A percentile compares a stretch with the other conserved stretches of the same genome.
Evolutionary conservation across 2,329 filamentous ascomycete genomes (phyloP).

Genomic region (Teratosphaeria nubilosa): DNA sequence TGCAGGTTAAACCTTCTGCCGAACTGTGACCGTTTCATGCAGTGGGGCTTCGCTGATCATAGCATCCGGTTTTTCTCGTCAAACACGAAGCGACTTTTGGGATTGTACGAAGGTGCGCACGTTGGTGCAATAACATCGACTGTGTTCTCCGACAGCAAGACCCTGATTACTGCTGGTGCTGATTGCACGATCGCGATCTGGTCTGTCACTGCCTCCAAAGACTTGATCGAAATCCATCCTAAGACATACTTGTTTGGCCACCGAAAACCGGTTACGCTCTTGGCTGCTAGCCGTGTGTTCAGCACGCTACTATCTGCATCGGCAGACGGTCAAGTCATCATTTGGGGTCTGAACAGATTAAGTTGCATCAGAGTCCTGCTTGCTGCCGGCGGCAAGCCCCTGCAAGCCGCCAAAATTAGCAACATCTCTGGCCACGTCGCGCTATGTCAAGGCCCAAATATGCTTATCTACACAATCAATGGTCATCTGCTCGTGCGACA

Average conservation of each 20-base stretch:
- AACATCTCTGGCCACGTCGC: slow-evolving; percentile 85
- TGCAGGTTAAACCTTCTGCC: slow-evolving; percentile 83
- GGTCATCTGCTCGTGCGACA: slow-evolving; percentile 74
- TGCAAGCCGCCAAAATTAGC: slow-evolving; percentile 74
- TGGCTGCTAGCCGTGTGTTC: slow-evolving; percentile 80
- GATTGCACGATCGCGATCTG: slow-evolving; percentile 88
- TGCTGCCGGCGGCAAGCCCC: slow-evolving; percentile 45
- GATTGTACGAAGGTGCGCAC: slow-evolving; percentile 88
- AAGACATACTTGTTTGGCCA: slow-evolving; percentile 82
- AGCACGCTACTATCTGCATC: slow-evolving; percentile 79
- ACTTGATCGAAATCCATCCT: slow-evolving; percentile 67
- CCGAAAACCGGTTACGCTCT: slow-evolving; percentile 67
- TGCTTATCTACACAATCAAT: slow-evolving; percentile 79
- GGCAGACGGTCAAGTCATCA: slow-evolving; percentile 67
- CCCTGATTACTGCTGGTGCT: slow-evolving; percentile 80
- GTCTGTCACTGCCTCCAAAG: slow-evolving; percentile 50
- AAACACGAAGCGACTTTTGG: slow-evolving; percentile 72
- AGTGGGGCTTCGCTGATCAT: slow-evolving; percentile 93
- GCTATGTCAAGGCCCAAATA: slow-evolving; percentile 64
- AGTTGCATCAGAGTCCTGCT: slow-evolving; percentile 55
- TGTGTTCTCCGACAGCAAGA: slow-evolving; percentile 79
- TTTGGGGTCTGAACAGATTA: slow-evolving; percentile 90
- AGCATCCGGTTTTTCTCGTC: slow-evolving; percentile 84
- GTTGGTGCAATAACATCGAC: slow-evolving; percentile 79
- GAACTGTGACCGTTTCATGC: slow-evolving; percentile 77